These are phyloP conservation scores for Emergomyces africanus DNA, from an alignment of 2,329 filamentous ascomycete species.

Conservation along the genomic window DNA sequence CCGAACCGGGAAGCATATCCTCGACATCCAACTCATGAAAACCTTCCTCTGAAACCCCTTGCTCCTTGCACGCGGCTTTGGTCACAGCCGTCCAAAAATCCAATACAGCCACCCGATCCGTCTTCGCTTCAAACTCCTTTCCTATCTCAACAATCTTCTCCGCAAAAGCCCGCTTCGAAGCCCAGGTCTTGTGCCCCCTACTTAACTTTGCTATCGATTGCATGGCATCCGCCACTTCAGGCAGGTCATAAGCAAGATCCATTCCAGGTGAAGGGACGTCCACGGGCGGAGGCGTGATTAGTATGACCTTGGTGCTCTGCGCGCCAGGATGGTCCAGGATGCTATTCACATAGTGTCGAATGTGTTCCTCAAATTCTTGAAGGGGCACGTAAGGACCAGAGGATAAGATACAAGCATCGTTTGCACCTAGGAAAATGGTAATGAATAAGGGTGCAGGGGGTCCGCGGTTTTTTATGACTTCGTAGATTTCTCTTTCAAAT, in stretches of 20 bases:
- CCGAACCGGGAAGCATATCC: slow-evolving; percentile 23
- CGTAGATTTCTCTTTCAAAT: slow-evolving; percentile 8
- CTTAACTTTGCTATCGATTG: slow-evolving; percentile 6
- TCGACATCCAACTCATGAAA: slow-evolving; percentile 18
- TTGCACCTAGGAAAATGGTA: slow-evolving; percentile 29
- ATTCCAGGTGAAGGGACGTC: slow-evolving; percentile 13
- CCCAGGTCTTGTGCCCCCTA: slow-evolving; percentile 21
- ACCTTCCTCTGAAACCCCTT: slow-evolving; percentile 7
- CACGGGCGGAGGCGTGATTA: slow-evolving; percentile 28
- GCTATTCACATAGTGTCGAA: slow-evolving; percentile 23
- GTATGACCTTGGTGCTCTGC: slow-evolving; percentile 21
- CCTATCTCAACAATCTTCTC: slow-evolving; percentile 26
- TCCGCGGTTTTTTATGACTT: slow-evolving; percentile 6
- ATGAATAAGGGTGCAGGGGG: slow-evolving; percentile 21
- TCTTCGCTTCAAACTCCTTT: slow-evolving; percentile 19
- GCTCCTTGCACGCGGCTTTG: slow-evolving; percentile 10
- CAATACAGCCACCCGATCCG: slow-evolving; percentile 20
- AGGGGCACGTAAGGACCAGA: slow-evolving; percentile 20
- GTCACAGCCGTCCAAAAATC: slow-evolving; percentile 23
- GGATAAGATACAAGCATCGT: slow-evolving; percentile 24
- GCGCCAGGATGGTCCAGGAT: slow-evolving; percentile 21
- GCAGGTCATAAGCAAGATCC: not conserved
- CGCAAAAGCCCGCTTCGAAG: slow-evolving; percentile 27
- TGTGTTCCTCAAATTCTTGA: slow-evolving; percentile 21
- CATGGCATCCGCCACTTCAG: not conserved